These are phyloP conservation scores for Sanghuangporus baumii DNA, from an alignment of 1,284 basidiomycete genomes.

Conservation along the genomic window DNA sequence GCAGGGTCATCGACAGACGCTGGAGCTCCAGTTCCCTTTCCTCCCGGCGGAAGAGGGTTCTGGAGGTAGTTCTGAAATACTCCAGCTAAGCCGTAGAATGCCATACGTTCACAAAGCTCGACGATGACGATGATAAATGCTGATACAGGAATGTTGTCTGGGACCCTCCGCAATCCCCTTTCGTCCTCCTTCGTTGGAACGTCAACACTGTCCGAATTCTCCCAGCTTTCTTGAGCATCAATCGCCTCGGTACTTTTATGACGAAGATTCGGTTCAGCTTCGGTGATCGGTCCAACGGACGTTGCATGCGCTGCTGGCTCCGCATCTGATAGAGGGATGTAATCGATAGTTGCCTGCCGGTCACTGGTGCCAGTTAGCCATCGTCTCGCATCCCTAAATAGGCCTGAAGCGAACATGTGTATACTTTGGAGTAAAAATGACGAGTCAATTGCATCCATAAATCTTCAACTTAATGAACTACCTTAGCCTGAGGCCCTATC, in stretches of 20 bases:
- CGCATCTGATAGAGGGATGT: conserved; percentile 9
- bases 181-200: conserved; percentile 48
- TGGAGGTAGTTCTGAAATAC: conserved; percentile 47
- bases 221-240: not conserved
- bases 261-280: not conserved
- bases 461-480: no score
- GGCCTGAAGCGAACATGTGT: not conserved
- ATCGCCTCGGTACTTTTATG: not conserved
- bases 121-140: conserved; percentile 43
- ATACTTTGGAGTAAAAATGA: not conserved
- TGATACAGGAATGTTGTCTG: conserved; percentile 36
- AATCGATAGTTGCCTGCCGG: not conserved
- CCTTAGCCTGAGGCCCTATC: not conserved
- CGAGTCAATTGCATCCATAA: not conserved
- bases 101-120: conserved; percentile 48
- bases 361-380: not conserved
- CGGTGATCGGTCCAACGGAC: not conserved
- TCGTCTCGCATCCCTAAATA: not conserved
- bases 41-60: conserved; percentile 41
- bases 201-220: conserved; percentile 33
- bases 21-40: conserved; percentile 47
- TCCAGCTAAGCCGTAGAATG: conserved; percentile 43
- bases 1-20: conserved; percentile 30
- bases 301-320: not conserved
- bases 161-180: conserved; percentile 38